A percentile compares a stretch with the other conserved stretches of the same genome.
Conservation (phyloP, 331 rosid genomes). For the Malus hybrid region DNA sequence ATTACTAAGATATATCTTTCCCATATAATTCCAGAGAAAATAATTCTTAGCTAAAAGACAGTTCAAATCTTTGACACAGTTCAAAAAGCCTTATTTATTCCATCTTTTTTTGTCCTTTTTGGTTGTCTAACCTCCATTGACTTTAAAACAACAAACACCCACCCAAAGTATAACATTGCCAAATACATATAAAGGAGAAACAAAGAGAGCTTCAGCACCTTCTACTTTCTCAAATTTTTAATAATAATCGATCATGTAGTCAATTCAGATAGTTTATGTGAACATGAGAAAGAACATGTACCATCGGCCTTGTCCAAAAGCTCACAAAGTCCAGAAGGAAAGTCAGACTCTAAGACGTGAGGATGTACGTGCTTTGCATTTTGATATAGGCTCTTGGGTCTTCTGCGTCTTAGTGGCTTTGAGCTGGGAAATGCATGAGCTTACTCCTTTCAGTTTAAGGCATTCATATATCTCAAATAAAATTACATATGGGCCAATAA, state of each 20-base stretch:
- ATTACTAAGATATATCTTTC: background rate
- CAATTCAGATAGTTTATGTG: background rate
- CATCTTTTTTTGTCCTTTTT: background rate
- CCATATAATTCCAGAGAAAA: background rate
- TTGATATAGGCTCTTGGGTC: conserved; percentile 23
- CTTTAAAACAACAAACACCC: background rate
- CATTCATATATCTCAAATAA: conserved; percentile 7
- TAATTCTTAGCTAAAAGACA: background rate
- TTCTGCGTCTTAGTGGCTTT: conserved; percentile 40
- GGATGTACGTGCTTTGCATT: conserved; percentile 34
- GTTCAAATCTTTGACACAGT: background rate
- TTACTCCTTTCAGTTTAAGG: conserved; percentile 20
- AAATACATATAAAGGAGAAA: background rate
- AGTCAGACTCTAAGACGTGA: conserved; percentile 25
- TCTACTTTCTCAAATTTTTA: background rate
- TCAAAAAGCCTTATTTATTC: background rate
- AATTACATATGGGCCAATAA: background rate
- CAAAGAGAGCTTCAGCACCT: background rate
- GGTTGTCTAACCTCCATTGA: background rate
- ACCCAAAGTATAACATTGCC: background rate
- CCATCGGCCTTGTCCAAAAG: conserved; percentile 54
- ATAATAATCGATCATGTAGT: background rate
- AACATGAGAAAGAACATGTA: conserved; percentile 26
- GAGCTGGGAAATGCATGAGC: conserved; percentile 39
- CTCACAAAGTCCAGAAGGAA: conserved; percentile 30